Evolutionary conservation across 2,329 filamentous ascomycete genomes (phyloP).

Genomic region (Alternaria consortialis): DNA sequence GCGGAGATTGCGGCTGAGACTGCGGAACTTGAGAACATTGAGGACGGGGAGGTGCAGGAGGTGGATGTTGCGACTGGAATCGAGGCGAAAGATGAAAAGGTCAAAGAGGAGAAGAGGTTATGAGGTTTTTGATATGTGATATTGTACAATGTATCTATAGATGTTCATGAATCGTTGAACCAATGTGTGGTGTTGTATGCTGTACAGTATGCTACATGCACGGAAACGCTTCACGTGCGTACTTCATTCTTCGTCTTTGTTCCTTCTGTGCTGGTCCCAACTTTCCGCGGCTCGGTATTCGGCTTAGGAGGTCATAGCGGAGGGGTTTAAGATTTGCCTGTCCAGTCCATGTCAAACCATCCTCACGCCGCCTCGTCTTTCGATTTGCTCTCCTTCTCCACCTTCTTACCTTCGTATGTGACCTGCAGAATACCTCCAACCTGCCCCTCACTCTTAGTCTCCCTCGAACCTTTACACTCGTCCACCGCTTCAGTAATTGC

Average conservation of each 20-base stretch:
- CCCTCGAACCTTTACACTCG: constrained; percentile 43
- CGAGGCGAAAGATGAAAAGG: not conserved
- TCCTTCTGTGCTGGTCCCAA: not conserved
- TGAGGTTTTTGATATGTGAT: constrained; percentile 5
- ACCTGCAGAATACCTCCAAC: constrained; percentile 46
- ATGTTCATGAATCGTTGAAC: constrained; percentile 19
- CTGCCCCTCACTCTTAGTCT: constrained; percentile 39
- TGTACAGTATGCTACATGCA: constrained; percentile 12
- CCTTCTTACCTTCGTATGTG: constrained; percentile 40
- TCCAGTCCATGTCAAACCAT: not conserved
- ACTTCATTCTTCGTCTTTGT: not conserved
- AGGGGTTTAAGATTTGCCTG: not conserved
- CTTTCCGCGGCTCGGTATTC: constrained; percentile 4
- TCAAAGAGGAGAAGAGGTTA: constrained; percentile 20
- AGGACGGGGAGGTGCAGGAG: not conserved
- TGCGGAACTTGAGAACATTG: constrained; percentile 2
- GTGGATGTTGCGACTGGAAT: not conserved
- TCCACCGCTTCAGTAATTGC: constrained; percentile 58
- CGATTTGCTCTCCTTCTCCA: constrained; percentile 25
- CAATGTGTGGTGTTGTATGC: constrained; percentile 10
- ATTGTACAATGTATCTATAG: constrained; percentile 30
- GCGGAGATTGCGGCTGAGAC: constrained; percentile 16
- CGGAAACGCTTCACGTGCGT: not conserved
- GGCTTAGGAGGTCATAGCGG: not conserved
- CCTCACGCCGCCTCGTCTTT: constrained; percentile 4